Conservation (phyloP, 148 eudicot genomes). For the Nyssa sinensis region DNA sequence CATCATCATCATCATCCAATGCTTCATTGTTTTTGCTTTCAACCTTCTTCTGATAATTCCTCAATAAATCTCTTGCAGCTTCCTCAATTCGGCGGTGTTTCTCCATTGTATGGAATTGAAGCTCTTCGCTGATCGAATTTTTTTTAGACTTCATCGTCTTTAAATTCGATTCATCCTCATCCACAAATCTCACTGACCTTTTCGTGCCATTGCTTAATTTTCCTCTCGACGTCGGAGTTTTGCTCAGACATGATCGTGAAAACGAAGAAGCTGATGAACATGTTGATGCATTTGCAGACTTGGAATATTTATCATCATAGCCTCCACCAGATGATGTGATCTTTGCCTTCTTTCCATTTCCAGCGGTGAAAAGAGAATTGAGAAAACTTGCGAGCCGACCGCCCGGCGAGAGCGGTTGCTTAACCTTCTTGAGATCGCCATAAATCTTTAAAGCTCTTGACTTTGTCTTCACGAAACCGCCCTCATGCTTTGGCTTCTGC, state of each 20-base stretch:
- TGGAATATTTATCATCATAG: constrained; percentile 9
- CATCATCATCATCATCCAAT: constrained; percentile 34
- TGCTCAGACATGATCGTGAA: constrained; percentile 60
- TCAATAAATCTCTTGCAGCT: constrained; percentile 60
- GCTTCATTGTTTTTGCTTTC: constrained; percentile 15
- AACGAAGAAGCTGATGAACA: constrained; percentile 59
- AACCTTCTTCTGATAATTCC: constrained; percentile 38
- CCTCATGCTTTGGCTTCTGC: constrained; percentile 23
- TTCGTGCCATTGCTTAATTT: constrained; percentile 30
- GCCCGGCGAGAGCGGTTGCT: constrained; percentile 89
- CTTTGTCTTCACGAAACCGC: constrained; percentile 44
- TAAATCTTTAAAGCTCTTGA: constrained; percentile 74
- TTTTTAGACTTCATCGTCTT: constrained; percentile 1
- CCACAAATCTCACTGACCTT: constrained; percentile 44
- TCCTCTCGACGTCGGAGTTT: constrained; percentile 47
- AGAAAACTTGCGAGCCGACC: constrained; percentile 68
- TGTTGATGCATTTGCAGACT: constrained; percentile 30
- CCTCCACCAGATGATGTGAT: constrained; percentile 19
- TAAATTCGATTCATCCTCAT: constrained; percentile 26
- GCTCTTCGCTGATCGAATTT: constrained; percentile 19
- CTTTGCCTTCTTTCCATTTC: constrained; percentile 41
- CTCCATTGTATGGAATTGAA: constrained; percentile 39
- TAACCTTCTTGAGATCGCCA: constrained; percentile 75
- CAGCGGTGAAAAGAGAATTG: constrained; percentile 59
- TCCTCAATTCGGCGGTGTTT: constrained; percentile 59